Evolutionary conservation across 805 yeast species (phyloP), one percentile per base, ranked within the genome.

Genomic region (Phaffomyces opuntiae): DNA sequence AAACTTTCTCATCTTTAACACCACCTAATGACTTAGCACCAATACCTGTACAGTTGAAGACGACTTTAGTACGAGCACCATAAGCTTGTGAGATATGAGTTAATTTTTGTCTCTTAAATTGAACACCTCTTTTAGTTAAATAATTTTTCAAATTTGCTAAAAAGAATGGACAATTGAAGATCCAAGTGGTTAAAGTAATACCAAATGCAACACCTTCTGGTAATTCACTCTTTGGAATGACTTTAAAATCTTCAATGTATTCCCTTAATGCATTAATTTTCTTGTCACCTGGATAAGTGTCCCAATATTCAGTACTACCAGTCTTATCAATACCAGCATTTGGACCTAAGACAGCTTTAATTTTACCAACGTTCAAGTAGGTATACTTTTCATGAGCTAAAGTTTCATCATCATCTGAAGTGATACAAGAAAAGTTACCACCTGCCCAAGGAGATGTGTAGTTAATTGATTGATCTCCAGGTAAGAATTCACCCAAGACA

Each of bases 361-460:
- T 51, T 37, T 57, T 55, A 4, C 50, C 55, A 39, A 83, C 60
- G 54, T 75, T 69, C 19, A 66, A 56, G 58, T 80, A 84, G 3
- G 88, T 80, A 53, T 65, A 68, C 56, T 72, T 72, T 57, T 83
- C 90, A 53, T 67, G 79, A 5, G 57, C 59, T 42, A 81, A 54
- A 0, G 76, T 68, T 16, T 64, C 69, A 3, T 61, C 61, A 52
- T 80, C 85, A 48, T 73, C 70, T 2, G 81, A 84, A 0, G 86
- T 74, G 40, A 83, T 81, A 49, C 76, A 69, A 3, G 80, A 73
- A 55, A 77, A 78, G 57, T 78, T 78, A 9, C 80, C 83, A 25
- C 83, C 83, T 0, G 95, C 95, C 76, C 83, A 83, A 0, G 95
- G 95, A 0, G 90, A 83, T 1, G 95, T 80, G 61, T 82, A 87